Base-by-base conservation (phyloP, 495 filamentous ascomycete species). In the Beverwykella pulmonaria region DNA sequence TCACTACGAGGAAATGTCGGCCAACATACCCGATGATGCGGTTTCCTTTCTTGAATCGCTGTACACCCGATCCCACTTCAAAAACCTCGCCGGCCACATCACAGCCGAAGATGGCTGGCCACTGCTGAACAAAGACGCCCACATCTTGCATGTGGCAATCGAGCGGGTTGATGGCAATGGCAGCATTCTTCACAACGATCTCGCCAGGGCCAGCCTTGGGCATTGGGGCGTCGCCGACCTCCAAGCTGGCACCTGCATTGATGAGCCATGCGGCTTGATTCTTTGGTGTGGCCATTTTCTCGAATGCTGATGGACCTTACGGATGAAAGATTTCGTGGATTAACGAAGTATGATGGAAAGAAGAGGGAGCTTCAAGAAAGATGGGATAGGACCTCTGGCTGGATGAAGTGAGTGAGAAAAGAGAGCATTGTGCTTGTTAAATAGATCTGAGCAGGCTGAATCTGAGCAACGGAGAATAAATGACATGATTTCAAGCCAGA, bases 141-240 rank as follows among this genome's bases (percentile, higher is more conserved):
- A 57, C 41, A 29, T 74, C 59, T 53, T 78, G 75, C 56, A 76
- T 74, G 23, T 64, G 59, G 10, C 59, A 64, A 48, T 69, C 66
- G 30, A 77, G 49, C 0, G 77, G 80, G 58, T 84, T 84, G 44
- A 84, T 73, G 22, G 79, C 81, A 14, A 81, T 69, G 17, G 80
- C 81, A 47, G 61, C 41, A 52, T 75, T 77, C 55, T 77, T 77
- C 41, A 83, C 68, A 3, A 79, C 71, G 32, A 82, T 30, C 52
- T 82, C 73, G 26, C 70, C 67, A 0, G 73, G 56, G 6, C 72
- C 75, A 2, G 79, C 66, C 22, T 55, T 69, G 20, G 77, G 74
- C 41, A 78, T 46, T 20, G 75, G 75, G 19, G 79, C 75, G 7
- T 75, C 70, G 12, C 70, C 63, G 10, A 82, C 74, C 44, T 75